Base-by-base conservation (phyloP, 352 stramenopile genomes). In the Sclerospora graminicola region DNA sequence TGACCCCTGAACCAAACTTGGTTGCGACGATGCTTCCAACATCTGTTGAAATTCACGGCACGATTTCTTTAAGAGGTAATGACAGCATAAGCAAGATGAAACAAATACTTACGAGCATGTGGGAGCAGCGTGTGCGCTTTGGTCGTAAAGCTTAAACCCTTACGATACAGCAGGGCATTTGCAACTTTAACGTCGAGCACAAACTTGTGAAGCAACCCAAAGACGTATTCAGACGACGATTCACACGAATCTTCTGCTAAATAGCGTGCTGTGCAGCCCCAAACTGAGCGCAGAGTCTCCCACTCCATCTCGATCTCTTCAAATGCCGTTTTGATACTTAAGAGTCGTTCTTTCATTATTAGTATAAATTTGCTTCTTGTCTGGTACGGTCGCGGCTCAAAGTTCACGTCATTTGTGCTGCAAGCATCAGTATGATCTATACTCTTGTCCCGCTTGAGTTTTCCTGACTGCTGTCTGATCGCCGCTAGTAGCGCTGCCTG, bases 111-210 rank as follows among this genome's bases (percentile, higher is more conserved):
- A 82, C 69, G 57, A n/a, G 63, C 57, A 29, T 69, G 51, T 11
- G 62, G 60, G n/a, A 71, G 43, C 14, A 76, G 41, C 15, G 53
- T 4, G 44, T 46, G 51, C 7, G 44, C 43, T 23, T 69, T 58
- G 41, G 24, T 67, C 26, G 56, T 29, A 29, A 85, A 84, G 39
- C 37, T 66, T 13, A 87, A 8, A 0, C 75, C 78, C 23, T 76
- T 72, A 3, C 75, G 66, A 15, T 72, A 76, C 1, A 86, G 57
- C 27, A 85, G 38, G 2, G 63, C 60, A 29, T 83, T 82, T 4
- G 71, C 71, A 5, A 87, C 69, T 44, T 84, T 84, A 19, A 90
- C 74, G 39, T 90, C 78, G 9, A 90, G 42, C 14, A 84, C 46
- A 42, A 90, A 88, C 8, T 75, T 64, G 47, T 90, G 72, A 8